Evolutionary conservation across 2,329 filamentous ascomycete genomes (phyloP), one percentile per base, ranked within the genome.

Genomic region (Ophiocordyceps australis): DNA sequence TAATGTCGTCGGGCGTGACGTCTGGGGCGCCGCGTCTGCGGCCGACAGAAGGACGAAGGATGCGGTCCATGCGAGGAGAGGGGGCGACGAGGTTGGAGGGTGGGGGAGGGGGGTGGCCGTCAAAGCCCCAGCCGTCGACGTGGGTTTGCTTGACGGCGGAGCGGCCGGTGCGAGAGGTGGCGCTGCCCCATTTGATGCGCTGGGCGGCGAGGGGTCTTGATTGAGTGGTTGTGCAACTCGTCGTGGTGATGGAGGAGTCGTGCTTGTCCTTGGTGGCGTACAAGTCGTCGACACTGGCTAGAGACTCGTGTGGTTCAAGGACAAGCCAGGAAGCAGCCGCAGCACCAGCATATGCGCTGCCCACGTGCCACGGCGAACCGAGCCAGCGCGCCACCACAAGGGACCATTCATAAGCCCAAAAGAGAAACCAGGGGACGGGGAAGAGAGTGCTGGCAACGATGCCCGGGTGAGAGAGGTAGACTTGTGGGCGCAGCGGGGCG

Each of bases 331-430:
- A 74, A 5, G 80, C 66, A 1, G 82, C 70, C 24, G 64, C 65
- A 7, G 85, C 81, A 22, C 77, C 85, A 13, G 66, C 63, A 53
- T 93, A 92, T 1, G 74, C 62, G n/a, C 63, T 64, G 25, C 80
- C 61, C 1, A 67, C 62, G 47, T 95, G 86, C 89, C 89, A 98
- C 9, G 79, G 79, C 3, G 80, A 91, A 25, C 89, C 89, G 15
- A 83, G 45, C 56, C 66, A 72, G 35, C 86, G 78, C 10, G 71
- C 70, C 11, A 92, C 22, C 45, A 73, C 74, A 45, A 91, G 74
- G 4, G 65, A 56, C 13, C 66, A 42, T 26, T 67, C 50, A 65
- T 89, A 89, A 32, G 64, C 57, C 46, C 69, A 74, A 34, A 70
- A 65, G 32, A 93, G 60, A 35, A 83, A 57, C 35, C 64, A 60